Base-by-base conservation (phyloP, 306 rosid genomes). In the Pterocarpus macrocarpus region DNA sequence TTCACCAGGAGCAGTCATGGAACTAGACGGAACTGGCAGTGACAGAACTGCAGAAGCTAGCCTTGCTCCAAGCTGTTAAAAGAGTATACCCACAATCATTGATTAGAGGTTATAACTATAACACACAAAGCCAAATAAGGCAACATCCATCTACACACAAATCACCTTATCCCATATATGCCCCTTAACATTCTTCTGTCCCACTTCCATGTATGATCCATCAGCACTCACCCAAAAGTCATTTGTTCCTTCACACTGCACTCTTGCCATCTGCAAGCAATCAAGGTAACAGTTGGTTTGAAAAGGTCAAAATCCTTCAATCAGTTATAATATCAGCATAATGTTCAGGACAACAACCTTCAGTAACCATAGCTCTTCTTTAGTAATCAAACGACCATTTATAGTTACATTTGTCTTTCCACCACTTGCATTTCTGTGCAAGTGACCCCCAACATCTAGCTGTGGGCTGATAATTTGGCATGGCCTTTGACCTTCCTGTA, bases 191-290 rank as follows among this genome's bases (percentile, higher is more conserved):
- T 77, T 59, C 14, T 65, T 90, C 95, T 92, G 94, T 82, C 98
- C 98, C 83, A 86, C 98, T 87, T 94, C 94, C 85, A 79, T 87
- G 87, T 87, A 90, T 13, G 95, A 76, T 65, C 98, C 97, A 78
- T 92, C 95, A 36, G 83, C 80, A 66, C 33, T 81, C 62, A 94
- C 88, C 98, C 98, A 94, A 85, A 84, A 90, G 73, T 78, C 83
- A 67, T 90, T 82, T 34, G 64, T 45, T 84, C 94, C 97, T 75
- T 88, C 95, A 88, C 97, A 94, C 7, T 91, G 87, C 53, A 90
- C 98, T 66, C 97, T 78, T 36, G 90, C 94, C 75, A 68, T 47
- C 98, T 94, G 86, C 82, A 85, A 52, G 45, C 30, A 45, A 41
- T 41, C 33, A 86, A 82, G 69, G 76, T 33, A 80, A 81, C 50